phyloP scores from a whole-genome alignment of 2,329 filamentous ascomycete genomes.

The Curvularia sp. region DNA sequence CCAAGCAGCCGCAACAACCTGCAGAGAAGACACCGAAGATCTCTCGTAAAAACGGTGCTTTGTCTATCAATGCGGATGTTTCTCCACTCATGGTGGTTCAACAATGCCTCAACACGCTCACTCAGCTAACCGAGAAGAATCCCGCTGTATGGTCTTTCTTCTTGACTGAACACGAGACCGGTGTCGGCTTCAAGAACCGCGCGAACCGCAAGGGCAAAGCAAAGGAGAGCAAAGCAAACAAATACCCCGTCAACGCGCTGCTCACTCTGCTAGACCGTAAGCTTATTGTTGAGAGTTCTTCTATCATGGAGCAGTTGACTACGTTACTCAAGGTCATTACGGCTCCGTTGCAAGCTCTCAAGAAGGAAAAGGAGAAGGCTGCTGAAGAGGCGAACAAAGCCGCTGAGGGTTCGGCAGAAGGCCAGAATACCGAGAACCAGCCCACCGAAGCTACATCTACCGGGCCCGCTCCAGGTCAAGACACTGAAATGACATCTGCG shows the following conservation, averaged over 20 bases:
- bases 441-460: constrained; percentile 23
- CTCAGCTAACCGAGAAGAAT: constrained; percentile 83
- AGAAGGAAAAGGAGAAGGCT: constrained; percentile 77
- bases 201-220: constrained; percentile 84
- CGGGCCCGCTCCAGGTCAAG: constrained; percentile 23
- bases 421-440: constrained; percentile 31
- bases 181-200: constrained; percentile 76
- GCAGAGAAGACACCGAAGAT: constrained; percentile 82
- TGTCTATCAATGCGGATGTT: constrained; percentile 77
- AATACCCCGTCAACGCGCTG: constrained; percentile 90
- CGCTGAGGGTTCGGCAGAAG: constrained; percentile 26
- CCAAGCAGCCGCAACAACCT: constrained; percentile 71
- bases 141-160: constrained; percentile 90
- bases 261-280: constrained; percentile 89
- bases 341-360: constrained; percentile 81
- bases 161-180: constrained; percentile 89
- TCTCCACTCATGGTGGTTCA: constrained; percentile 95
- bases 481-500: constrained; percentile 47
- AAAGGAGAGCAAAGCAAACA: constrained; percentile 83
- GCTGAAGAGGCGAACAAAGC: constrained; percentile 56
- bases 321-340: constrained; percentile 88
- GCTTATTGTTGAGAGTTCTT: constrained; percentile 94
- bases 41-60: constrained; percentile 75
- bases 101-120: constrained; percentile 87
- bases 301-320: constrained; percentile 93